phyloP scores from a whole-genome alignment of 306 rosid species.

The Senna siamea region DNA sequence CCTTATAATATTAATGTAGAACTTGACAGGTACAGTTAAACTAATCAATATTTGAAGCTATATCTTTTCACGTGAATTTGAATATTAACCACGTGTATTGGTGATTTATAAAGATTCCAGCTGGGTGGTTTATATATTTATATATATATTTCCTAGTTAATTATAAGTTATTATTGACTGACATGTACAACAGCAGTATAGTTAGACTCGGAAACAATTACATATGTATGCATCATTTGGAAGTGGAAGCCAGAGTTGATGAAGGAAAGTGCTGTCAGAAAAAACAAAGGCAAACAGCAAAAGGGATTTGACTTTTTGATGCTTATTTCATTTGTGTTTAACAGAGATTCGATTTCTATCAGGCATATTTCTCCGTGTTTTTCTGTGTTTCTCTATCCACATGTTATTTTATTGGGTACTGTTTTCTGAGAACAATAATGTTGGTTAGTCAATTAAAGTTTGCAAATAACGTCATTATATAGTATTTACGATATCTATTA shows the following conservation, averaged over 20 bases:
- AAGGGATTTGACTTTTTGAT: slow-evolving; percentile 35
- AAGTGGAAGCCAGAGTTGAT: slow-evolving; percentile 24
- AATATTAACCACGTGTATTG: slow-evolving; percentile 64
- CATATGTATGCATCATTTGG: slow-evolving; percentile 23
- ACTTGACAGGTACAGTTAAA: slow-evolving; percentile 49
- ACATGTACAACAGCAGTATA: not conserved
- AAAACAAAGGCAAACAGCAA: slow-evolving; percentile 38
- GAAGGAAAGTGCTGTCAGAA: slow-evolving; percentile 34
- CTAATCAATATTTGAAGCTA: slow-evolving; percentile 39
- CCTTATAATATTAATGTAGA: slow-evolving; percentile 52
- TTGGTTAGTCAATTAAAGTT: slow-evolving; percentile 20
- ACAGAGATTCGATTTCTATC: slow-evolving; percentile 21
- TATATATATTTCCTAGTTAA: not conserved
- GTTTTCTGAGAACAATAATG: slow-evolving; percentile 10
- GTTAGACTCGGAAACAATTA: slow-evolving; percentile 35
- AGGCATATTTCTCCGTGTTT: not conserved
- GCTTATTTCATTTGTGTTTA: not conserved
- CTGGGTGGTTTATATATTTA: not conserved
- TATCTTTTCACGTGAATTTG: slow-evolving; percentile 67
- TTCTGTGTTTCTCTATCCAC: not conserved
- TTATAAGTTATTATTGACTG: not conserved
- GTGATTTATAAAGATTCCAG: slow-evolving; percentile 41
- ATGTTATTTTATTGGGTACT: not conserved
- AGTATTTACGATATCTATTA: slow-evolving; percentile 10
- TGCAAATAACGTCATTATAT: slow-evolving; percentile 30